These are phyloP conservation scores for Ailanthus altissimus DNA, from an alignment of 345 rosid species.

Conservation along the genomic window DNA sequence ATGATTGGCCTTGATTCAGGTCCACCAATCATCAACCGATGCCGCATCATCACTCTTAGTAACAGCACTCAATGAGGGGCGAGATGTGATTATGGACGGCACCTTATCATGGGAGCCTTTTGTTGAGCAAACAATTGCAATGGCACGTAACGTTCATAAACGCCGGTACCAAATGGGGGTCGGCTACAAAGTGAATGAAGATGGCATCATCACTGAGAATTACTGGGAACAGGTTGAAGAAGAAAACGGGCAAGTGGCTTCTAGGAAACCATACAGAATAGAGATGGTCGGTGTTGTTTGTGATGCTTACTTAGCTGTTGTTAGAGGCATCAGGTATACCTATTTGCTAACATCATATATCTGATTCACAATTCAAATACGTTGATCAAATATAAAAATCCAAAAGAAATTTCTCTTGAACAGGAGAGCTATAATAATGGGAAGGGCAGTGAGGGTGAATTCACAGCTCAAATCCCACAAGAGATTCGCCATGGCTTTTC, in stretches of 20 bases:
- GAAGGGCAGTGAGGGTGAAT: constrained; percentile 83
- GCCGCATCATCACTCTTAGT: constrained; percentile 91
- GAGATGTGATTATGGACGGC: constrained; percentile 95
- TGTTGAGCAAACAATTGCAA: constrained; percentile 76
- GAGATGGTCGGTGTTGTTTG: constrained; percentile 88
- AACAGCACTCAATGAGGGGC: constrained; percentile 91
- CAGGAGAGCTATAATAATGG: constrained; percentile 82
- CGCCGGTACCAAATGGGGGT: constrained; percentile 73
- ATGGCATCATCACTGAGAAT: constrained; percentile 63
- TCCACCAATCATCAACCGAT: constrained; percentile 84
- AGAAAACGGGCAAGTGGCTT: constrained; percentile 18
- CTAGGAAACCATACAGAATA: constrained; percentile 72
- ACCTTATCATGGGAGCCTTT: constrained; percentile 93
- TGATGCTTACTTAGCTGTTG: constrained; percentile 86
- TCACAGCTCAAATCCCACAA: constrained; percentile 84
- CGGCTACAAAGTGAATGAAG: constrained; percentile 66
- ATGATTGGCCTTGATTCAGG: constrained; percentile 39
- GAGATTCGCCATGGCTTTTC: constrained; percentile 84
- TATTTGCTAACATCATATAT: no score
- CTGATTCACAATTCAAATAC: no score
- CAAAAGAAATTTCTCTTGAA: background rate
- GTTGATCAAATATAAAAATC: no score
- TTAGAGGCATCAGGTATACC: constrained; percentile 77
- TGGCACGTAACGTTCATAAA: constrained; percentile 84
- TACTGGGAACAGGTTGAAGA: constrained; percentile 71